These are phyloP conservation scores for Zasmidium cellare DNA, from an alignment of 2,329 filamentous ascomycete species.

Conservation along the genomic window DNA sequence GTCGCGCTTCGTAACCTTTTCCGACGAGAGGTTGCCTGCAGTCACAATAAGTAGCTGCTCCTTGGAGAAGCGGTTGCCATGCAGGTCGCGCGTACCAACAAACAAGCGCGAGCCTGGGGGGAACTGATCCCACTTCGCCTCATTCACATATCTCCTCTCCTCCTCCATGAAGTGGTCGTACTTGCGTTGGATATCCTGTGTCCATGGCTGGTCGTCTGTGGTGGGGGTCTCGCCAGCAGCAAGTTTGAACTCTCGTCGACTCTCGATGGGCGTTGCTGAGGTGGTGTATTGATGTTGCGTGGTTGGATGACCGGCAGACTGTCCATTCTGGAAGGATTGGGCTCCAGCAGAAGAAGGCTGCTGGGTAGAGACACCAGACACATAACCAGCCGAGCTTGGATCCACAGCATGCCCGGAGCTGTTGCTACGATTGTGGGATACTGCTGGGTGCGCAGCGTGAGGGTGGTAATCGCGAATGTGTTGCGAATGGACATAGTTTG, in stretches of 20 bases:
- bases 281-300: constrained; percentile 9
- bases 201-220: constrained; percentile 53
- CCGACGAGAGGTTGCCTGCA: constrained; percentile 83
- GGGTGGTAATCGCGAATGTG: constrained; percentile 54
- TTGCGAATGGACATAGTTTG: constrained; percentile 49
- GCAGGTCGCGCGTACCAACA: constrained; percentile 61
- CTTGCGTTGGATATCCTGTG: constrained; percentile 60
- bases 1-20: constrained; percentile 90
- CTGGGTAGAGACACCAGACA: constrained; percentile 12
- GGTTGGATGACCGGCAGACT: background rate
- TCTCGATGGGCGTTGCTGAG: constrained; percentile 25
- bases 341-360: background rate
- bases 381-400: constrained; percentile 15
- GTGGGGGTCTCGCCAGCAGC: constrained; percentile 32
- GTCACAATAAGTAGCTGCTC: constrained; percentile 21
- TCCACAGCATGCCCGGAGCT: constrained; percentile 29
- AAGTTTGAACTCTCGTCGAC: constrained; percentile 29
- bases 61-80: constrained; percentile 3
- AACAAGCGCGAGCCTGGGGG: constrained; percentile 76
- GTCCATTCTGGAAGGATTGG: constrained; percentile 7
- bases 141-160: constrained; percentile 72
- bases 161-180: constrained; percentile 74
- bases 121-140: constrained; percentile 80
- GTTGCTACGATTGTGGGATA: constrained; percentile 28
- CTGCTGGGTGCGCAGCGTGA: constrained; percentile 42